Base-by-base conservation (phyloP, 768 basidiomycete species). In the Strobilomyces confusus region DNA sequence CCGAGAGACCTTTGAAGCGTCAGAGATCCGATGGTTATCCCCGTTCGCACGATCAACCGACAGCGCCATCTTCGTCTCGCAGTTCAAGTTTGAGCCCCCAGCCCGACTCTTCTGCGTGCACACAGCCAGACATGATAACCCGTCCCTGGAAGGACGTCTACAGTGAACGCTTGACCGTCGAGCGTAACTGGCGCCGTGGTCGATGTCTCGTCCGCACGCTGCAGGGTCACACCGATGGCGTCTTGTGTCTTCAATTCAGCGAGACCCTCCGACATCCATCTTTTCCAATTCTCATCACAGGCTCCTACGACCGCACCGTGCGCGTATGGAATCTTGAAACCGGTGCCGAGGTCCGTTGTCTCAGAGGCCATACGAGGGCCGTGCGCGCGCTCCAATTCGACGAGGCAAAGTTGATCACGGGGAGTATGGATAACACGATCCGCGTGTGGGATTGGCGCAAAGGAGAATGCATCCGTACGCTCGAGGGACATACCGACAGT, bases 131-230 rank as follows among this genome's bases (percentile, higher is more conserved):
- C 23, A 73, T 75, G 15, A 61, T 80, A 55, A 95, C 92, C 15
- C 83, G 94, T 41, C 97, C 95, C 0, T 99, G 97, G 97, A 99
- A 99, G 69, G 86, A 90, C 58, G 95, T 99, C 19, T 99, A 98
- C 71, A 92, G 89, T 66, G 97, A 99, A 69, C 87, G 97, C n/a
- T 83, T 98, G 69, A 85, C 87, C 19, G 83, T 99, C 41, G 97
- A 98, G 72, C 83, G 94, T 44, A 99, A 99, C 69, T 99, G 97
- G 97, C 83, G 95, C 19, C 86, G 92, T 42, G 95, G 95, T 11
- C 83, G 92, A 30, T 95, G 86, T 70, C 86, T 80, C 6, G 87
- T 88, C 34, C 87, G 87, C 44, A 90, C 86, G 0, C 77, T 98
- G 51, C 86, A 88, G 61, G 97, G 97, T 7, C 97, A 99, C 72